phyloP scores from a whole-genome alignment of 805 yeast species.

The Saccharomycopsis fibuligera region DNA sequence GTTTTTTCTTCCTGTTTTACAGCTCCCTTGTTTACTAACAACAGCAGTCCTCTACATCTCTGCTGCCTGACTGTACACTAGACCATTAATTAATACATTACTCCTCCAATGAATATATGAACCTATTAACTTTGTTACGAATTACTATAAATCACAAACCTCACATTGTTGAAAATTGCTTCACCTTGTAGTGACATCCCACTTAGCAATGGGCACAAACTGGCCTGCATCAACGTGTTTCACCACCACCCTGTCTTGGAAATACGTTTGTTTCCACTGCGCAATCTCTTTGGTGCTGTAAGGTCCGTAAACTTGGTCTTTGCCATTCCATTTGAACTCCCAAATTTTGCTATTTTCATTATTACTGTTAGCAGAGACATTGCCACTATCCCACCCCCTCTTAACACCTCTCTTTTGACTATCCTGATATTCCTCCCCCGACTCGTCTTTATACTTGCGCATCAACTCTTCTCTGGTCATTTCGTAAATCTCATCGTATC shows the following conservation, averaged over 20 bases:
- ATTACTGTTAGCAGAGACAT: neutral
- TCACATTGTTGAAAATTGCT: too few relatives aligned
- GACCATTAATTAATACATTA: too few relatives aligned
- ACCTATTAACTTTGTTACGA: neutral
- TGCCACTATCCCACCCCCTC: slow-evolving; percentile 18
- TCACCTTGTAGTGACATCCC: too few relatives aligned
- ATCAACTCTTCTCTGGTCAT: slow-evolving; percentile 49
- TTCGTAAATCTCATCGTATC: slow-evolving; percentile 43
- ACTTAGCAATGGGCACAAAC: slow-evolving; percentile 21
- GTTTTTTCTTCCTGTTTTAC: too few relatives aligned
- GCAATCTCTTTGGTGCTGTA: slow-evolving; percentile 41
- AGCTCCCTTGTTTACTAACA: too few relatives aligned
- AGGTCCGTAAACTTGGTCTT: slow-evolving; percentile 44
- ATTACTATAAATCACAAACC: slow-evolving; percentile 15
- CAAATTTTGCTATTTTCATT: slow-evolving; percentile 28
- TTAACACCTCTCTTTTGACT: slow-evolving; percentile 18
- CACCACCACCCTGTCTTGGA: slow-evolving; percentile 39
- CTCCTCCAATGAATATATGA: neutral
- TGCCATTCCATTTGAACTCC: slow-evolving; percentile 44
- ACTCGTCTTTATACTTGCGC: slow-evolving; percentile 35
- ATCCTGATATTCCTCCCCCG: slow-evolving; percentile 31
- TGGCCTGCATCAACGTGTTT: slow-evolving; percentile 25
- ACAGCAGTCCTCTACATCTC: too few relatives aligned
- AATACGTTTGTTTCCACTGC: slow-evolving; percentile 44
- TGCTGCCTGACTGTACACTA: too few relatives aligned